A percentile compares a stretch with the other conserved stretches of the same genome.
These are phyloP conservation scores for Citrus mangshanensis DNA, from an alignment of 345 rosid genomes.

Conservation along the genomic window DNA sequence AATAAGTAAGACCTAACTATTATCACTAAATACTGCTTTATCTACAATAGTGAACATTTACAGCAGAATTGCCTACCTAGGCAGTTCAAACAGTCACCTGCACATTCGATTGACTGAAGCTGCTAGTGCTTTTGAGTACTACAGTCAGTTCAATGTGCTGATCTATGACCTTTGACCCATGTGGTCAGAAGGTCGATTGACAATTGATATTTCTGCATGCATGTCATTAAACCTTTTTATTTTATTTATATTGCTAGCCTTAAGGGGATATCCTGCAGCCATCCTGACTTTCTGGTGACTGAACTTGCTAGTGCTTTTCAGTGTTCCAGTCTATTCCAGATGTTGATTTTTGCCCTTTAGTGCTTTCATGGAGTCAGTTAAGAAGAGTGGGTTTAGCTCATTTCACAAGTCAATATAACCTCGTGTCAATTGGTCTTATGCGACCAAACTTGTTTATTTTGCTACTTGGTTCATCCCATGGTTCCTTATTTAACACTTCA, in stretches of 20 bases:
- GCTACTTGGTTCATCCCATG: neutral
- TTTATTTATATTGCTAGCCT: neutral
- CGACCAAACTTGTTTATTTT: neutral
- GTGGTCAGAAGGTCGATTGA: neutral
- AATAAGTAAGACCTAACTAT: neutral
- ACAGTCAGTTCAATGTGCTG: neutral
- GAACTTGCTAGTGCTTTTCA: neutral
- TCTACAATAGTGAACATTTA: neutral
- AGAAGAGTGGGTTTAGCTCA: neutral
- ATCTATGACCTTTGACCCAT: neutral
- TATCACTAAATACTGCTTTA: neutral
- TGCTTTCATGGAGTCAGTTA: neutral
- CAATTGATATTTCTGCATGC: neutral
- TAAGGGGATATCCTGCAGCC: neutral
- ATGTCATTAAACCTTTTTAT: neutral
- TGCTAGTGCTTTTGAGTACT: neutral
- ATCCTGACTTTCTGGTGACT: neutral
- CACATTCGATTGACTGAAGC: neutral
- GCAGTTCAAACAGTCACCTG: neutral
- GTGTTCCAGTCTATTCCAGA: neutral
- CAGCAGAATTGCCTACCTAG: neutral
- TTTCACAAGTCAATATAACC: neutral
- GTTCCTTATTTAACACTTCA: neutral
- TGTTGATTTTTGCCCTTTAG: neutral
- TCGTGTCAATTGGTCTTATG: neutral